phyloP scores from a whole-genome alignment of 1,284 basidiomycete species.

The Fomitopsis betulina region DNA sequence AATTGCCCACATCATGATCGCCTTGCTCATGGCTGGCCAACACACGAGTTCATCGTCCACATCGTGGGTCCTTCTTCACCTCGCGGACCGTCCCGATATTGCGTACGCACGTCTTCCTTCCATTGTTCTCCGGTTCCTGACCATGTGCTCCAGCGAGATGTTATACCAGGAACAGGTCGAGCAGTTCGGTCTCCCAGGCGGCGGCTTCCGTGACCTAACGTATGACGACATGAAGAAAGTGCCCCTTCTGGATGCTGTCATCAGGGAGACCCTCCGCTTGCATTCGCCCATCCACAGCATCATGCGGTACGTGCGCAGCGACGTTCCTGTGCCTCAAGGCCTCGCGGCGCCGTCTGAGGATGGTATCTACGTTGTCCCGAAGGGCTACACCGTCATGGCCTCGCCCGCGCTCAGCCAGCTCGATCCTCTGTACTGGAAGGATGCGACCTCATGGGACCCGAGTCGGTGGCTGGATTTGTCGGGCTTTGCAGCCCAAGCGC shows the following conservation, averaged over 20 bases:
- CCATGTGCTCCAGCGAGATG: slow-evolving; percentile 46
- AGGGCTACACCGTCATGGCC: slow-evolving; percentile 89
- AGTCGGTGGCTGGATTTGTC: slow-evolving; percentile 81
- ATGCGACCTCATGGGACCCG: slow-evolving; percentile 75
- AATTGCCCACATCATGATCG: slow-evolving; percentile 96
- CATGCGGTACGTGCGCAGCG: slow-evolving; percentile 85
- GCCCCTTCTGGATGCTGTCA: slow-evolving; percentile 84
- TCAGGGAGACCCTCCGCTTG: slow-evolving; percentile 89
- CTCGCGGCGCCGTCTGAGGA: slow-evolving; percentile 77
- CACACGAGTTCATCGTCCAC: slow-evolving; percentile 94
- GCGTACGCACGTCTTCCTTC: slow-evolving; percentile 47
- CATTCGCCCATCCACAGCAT: slow-evolving; percentile 94
- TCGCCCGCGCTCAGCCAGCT: slow-evolving; percentile 87
- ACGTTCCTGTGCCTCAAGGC: slow-evolving; percentile 80
- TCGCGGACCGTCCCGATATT: slow-evolving; percentile 78
- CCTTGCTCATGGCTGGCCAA: slow-evolving; percentile 95
- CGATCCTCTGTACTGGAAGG: slow-evolving; percentile 83
- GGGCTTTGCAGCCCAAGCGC: slow-evolving; percentile 73
- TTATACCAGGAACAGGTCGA: slow-evolving; percentile 90
- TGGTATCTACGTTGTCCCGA: slow-evolving; percentile 80
- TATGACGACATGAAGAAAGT: slow-evolving; percentile 86
- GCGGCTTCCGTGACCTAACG: slow-evolving; percentile 75
- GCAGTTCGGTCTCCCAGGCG: slow-evolving; percentile 78
- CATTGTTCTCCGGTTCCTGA: neutral
- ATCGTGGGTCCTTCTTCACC: slow-evolving; percentile 89